Percentiles rank a stretch among this genome's conserved stretches.
These are phyloP conservation scores for Penicillium chermesinum DNA, from an alignment of 495 filamentous ascomycete species.

Conservation along the genomic window DNA sequence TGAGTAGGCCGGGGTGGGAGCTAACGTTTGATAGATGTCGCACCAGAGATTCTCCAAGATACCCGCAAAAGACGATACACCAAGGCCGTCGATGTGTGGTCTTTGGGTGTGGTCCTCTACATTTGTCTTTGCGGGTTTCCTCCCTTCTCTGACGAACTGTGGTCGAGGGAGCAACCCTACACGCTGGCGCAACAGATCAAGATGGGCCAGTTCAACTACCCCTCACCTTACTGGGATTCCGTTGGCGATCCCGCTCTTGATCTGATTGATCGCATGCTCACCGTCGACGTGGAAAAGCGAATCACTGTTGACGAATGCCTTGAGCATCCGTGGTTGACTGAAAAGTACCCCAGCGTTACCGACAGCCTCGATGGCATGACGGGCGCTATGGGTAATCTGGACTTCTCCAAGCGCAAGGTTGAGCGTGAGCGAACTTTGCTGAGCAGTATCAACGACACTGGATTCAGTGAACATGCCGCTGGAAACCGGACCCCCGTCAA, in stretches of 20 bases:
- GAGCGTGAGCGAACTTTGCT: slow-evolving; percentile 80
- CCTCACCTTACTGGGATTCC: slow-evolving; percentile 95
- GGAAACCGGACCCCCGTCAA: slow-evolving; percentile 58
- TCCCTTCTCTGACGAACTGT: slow-evolving; percentile 92
- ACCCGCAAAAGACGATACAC: slow-evolving; percentile 78
- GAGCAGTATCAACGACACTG: slow-evolving; percentile 73
- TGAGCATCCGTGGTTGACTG: slow-evolving; percentile 82
- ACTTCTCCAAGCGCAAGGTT: slow-evolving; percentile 77
- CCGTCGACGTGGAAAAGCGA: slow-evolving; percentile 74
- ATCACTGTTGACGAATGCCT: slow-evolving; percentile 88
- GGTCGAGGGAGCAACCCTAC: slow-evolving; percentile 70
- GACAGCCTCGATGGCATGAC: slow-evolving; percentile 95
- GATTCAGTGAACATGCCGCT: slow-evolving; percentile 57
- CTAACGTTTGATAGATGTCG: slow-evolving; percentile 64
- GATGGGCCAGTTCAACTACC: slow-evolving; percentile 84
- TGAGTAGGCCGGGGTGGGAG: background rate
- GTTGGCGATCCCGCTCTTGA: slow-evolving; percentile 87
- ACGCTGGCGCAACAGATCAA: slow-evolving; percentile 88
- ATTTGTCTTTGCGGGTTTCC: slow-evolving; percentile 98
- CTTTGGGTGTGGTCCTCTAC: slow-evolving; percentile 95
- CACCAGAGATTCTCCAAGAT: slow-evolving; percentile 87
- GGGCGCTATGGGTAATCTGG: slow-evolving; percentile 71
- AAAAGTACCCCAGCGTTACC: slow-evolving; percentile 40
- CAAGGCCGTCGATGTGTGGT: slow-evolving; percentile 95
- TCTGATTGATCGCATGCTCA: slow-evolving; percentile 92